Conservation (phyloP, 257 asterid species). For the Solanum verrucosum region DNA sequence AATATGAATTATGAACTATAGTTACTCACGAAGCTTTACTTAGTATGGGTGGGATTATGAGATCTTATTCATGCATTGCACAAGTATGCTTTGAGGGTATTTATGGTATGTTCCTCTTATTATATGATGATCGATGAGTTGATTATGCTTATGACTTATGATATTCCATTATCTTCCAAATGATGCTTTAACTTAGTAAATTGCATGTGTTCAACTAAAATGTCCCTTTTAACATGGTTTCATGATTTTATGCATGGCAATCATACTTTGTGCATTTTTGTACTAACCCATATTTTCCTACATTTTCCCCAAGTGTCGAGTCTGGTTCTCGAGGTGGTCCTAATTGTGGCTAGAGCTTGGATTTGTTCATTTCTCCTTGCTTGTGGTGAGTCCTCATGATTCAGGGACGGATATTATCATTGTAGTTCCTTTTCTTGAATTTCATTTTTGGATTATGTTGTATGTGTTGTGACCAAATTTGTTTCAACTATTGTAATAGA, state of each 20-base stretch:
- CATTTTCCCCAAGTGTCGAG: background rate
- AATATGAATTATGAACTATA: background rate
- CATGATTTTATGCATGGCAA: background rate
- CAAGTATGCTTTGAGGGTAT: background rate
- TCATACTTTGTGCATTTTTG: background rate
- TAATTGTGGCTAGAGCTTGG: too few relatives aligned
- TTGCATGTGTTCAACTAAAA: background rate
- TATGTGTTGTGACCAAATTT: too few relatives aligned
- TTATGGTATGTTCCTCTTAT: background rate
- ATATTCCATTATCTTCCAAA: background rate
- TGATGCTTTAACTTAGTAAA: too few relatives aligned
- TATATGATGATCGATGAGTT: background rate
- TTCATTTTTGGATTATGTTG: too few relatives aligned
- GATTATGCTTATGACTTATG: background rate
- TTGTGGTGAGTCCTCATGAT: too few relatives aligned
- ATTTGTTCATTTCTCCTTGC: too few relatives aligned
- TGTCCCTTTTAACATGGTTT: background rate
- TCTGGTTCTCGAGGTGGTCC: too few relatives aligned
- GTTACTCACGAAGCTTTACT: background rate
- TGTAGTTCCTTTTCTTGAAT: too few relatives aligned
- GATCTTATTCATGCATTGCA: background rate
- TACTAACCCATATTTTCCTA: background rate
- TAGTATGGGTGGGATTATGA: background rate
- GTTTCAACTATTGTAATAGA: too few relatives aligned
- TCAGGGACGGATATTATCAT: too few relatives aligned